Evolutionary conservation across 1,284 basidiomycete genomes (phyloP).

Genomic region (Ustilago xerochloae): DNA sequence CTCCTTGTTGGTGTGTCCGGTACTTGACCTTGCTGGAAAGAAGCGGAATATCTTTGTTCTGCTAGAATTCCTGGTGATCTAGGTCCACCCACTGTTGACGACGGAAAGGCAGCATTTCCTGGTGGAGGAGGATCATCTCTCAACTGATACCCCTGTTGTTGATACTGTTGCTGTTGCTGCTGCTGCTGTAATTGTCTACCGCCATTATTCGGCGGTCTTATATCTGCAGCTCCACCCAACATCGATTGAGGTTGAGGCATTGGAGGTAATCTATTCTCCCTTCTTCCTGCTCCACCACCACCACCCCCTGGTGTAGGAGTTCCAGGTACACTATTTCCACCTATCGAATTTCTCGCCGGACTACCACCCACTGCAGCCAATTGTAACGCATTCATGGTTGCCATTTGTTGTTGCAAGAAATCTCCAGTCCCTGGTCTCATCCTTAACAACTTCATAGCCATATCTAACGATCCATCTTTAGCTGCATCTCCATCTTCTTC

Average conservation of each 20-base stretch:
- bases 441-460: constrained; percentile 61
- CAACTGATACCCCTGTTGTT: constrained; percentile 24
- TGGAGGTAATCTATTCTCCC: constrained; percentile 22
- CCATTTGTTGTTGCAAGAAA: constrained; percentile 60
- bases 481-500: constrained; percentile 69
- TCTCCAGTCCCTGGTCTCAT: constrained; percentile 63
- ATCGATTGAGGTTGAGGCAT: constrained; percentile 19
- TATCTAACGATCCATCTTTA: constrained; percentile 45
- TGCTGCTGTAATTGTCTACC: not conserved
- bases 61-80: not conserved
- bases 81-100: too few relatives aligned
- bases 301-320: constrained; percentile 5
- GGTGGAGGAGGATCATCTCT: constrained; percentile 15
- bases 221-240: not conserved
- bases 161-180: not conserved
- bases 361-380: constrained; percentile 40
- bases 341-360: constrained; percentile 23
- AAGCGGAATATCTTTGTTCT: constrained; percentile 10
- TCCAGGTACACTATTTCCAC: not conserved
- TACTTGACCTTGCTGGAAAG: not conserved
- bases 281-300: not conserved
- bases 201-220: too few relatives aligned
- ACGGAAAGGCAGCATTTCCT: not conserved
- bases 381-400: constrained; percentile 54
- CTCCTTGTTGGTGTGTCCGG: constrained; percentile 34